Percentiles rank a stretch among this genome's conserved stretches.
phyloP scores from a whole-genome alignment of 495 filamentous ascomycete genomes.

The Pyrenula massariospora region DNA sequence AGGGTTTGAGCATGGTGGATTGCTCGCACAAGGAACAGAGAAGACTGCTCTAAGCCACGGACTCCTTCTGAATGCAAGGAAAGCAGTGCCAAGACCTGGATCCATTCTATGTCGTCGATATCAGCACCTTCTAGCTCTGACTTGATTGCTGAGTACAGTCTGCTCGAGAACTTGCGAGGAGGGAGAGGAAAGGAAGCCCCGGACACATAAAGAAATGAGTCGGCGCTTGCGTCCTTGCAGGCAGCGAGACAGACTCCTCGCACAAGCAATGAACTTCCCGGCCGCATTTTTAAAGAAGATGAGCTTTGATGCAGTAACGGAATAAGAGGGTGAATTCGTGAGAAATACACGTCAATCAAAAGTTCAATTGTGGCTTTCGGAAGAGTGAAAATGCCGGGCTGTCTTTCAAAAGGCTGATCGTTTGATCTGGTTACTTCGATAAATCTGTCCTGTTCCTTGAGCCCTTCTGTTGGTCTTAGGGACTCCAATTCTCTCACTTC shows the following conservation, averaged over 20 bases:
- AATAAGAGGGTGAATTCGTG: conserved; percentile 21
- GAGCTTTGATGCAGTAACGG: conserved; percentile 24
- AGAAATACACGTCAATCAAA: conserved; percentile 20
- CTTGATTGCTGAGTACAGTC: conserved; percentile 24
- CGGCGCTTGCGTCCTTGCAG: conserved; percentile 26
- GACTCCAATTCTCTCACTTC: no score
- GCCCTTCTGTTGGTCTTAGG: conserved; percentile 12
- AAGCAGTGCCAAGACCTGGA: conserved; percentile 31
- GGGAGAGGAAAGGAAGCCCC: conserved; percentile 17
- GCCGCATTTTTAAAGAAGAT: conserved; percentile 14
- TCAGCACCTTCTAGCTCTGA: conserved; percentile 29
- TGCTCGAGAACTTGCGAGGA: conserved; percentile 26
- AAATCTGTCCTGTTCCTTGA: conserved; percentile 17
- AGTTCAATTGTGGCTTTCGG: conserved; percentile 10
- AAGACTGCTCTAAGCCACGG: conserved; percentile 32
- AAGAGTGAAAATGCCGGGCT: conserved; percentile 8
- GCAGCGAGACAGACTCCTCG: conserved; percentile 33
- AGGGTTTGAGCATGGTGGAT: conserved; percentile 54
- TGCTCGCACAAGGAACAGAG: conserved; percentile 30
- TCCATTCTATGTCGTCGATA: conserved; percentile 18
- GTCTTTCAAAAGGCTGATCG: conserved; percentile 17
- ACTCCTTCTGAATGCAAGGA: conserved; percentile 33
- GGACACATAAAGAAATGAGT: conserved; percentile 18
- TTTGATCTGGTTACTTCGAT: no score
- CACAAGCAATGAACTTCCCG: conserved; percentile 24